Evolutionary conservation across 306 rosid species (phyloP).

Genomic region (Sicyos baderoa): DNA sequence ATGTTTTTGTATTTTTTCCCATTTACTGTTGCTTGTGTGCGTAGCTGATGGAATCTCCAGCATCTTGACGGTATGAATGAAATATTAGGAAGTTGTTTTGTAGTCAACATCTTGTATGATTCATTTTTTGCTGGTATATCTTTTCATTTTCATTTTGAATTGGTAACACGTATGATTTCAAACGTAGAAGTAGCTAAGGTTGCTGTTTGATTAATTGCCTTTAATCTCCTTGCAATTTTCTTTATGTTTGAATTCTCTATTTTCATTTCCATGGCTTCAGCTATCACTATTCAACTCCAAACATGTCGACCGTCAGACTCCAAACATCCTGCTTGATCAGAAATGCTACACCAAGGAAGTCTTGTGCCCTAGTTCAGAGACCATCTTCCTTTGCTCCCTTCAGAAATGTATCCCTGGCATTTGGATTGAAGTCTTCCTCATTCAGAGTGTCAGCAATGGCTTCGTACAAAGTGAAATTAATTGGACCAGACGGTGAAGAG

Average conservation of each 20-base stretch:
- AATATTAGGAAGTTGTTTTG: neutral
- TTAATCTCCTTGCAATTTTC: neutral
- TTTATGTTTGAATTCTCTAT: neutral
- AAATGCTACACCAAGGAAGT: conserved; percentile 20
- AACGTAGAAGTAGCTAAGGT: neutral
- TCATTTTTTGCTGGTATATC: neutral
- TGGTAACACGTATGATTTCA: neutral
- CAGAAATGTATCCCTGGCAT: conserved; percentile 35
- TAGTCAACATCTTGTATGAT: neutral
- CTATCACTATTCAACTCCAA: conserved; percentile 29
- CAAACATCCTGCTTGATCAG: conserved; percentile 27
- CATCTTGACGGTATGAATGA: neutral
- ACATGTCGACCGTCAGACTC: conserved; percentile 30
- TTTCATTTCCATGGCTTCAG: conserved; percentile 18
- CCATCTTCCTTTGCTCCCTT: conserved; percentile 30
- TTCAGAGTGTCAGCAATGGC: conserved; percentile 51
- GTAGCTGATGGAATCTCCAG: neutral
- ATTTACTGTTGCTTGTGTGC: neutral
- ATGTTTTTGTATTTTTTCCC: neutral
- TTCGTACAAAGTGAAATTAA: conserved; percentile 46
- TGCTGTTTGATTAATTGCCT: neutral
- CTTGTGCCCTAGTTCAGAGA: conserved; percentile 28
- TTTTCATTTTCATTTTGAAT: neutral
- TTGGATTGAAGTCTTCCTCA: conserved; percentile 45
- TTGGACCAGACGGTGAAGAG: conserved; percentile 54